Evolutionary conservation across 208 protist genomes (phyloP), one percentile per base, ranked within the genome.

Genomic region (Herpetomonas muscarum): DNA sequence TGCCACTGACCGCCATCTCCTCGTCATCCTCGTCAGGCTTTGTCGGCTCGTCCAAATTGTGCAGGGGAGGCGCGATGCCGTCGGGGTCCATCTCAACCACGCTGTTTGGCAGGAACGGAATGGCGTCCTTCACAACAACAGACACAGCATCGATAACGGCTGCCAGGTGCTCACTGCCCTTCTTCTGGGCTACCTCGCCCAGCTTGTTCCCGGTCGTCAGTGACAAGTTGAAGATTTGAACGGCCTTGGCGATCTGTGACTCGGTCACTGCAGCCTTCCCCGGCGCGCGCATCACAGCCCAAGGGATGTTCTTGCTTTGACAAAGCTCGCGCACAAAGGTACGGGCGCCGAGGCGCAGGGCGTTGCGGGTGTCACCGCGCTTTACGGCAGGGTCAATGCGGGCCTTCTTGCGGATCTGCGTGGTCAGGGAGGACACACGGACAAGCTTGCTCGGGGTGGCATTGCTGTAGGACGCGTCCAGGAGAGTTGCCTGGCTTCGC

Each of bases 391-490:
- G 46, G 30, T 76, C 65, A 67, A 41, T 54, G 56, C 45, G 52
- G 24, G 46, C 51, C 2, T 62, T 70, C 53, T 79, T 82, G 47
- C 69, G 70, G 25, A 67, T 67, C 50, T 66, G 70, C 24, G 61
- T 68, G 21, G 76, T 61, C 13, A 85, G 61, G 30, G 81, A 76
- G 1, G 87, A 91, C 61, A 91, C 82, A 54, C 79, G 81, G 10
- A 94, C 70, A 46, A 92, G 74, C 58, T 85, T 90, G 71, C 69
- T 89, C 46, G 84, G 87, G 13, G 76, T 90, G 12, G 87, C 87
- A 55, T 89, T 92, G 73, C 84, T 92, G 67, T 86, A 92, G n/a
- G 87, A 81, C 22, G 75, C 76, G 56, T 92, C 78, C 46, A 90
- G 70, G 29, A 91, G 61, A 7, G 76, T 90, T 22, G 67, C 68